Conservation (phyloP, 78 protist species). For the Dictyostelium firmibasis region DNA sequence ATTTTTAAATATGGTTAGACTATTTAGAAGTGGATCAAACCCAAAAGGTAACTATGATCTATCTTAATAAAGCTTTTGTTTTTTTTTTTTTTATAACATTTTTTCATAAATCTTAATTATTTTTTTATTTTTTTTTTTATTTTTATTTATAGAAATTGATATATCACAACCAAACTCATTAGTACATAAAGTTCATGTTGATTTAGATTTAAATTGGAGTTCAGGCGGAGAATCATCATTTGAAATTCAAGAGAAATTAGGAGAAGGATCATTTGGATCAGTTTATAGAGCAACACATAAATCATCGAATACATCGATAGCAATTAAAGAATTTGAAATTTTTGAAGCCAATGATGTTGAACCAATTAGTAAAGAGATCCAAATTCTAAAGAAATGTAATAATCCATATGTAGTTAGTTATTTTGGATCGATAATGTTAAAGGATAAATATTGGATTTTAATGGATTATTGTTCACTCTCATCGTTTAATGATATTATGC, state of each 20-base stretch:
- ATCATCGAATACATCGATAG: constrained; percentile 66
- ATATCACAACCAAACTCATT: not conserved
- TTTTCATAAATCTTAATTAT: not conserved
- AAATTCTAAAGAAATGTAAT: constrained; percentile 55
- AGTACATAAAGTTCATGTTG: constrained; percentile 40
- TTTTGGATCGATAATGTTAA: constrained; percentile 63
- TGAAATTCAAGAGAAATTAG: constrained; percentile 56
- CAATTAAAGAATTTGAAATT: constrained; percentile 89
- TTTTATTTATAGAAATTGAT: not conserved
- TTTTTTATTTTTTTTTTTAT: not conserved
- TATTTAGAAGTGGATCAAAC: constrained; percentile 4
- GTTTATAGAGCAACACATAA: constrained; percentile 37
- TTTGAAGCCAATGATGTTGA: constrained; percentile 90
- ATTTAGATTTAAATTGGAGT: constrained; percentile 25
- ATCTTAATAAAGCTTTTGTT: not conserved
- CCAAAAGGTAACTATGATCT: not conserved
- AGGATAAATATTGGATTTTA: constrained; percentile 86
- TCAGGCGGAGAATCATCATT: constrained; percentile 17
- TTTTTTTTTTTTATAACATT: not conserved
- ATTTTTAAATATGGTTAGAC: not conserved
- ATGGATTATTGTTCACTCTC: constrained; percentile 95
- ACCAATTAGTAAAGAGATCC: constrained; percentile 85
- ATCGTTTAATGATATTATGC: constrained; percentile 83
- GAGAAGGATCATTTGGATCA: constrained; percentile 68
- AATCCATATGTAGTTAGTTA: constrained; percentile 66